Conservation (phyloP, 2,329 filamentous ascomycete genomes). For the Amauroascus niger region DNA sequence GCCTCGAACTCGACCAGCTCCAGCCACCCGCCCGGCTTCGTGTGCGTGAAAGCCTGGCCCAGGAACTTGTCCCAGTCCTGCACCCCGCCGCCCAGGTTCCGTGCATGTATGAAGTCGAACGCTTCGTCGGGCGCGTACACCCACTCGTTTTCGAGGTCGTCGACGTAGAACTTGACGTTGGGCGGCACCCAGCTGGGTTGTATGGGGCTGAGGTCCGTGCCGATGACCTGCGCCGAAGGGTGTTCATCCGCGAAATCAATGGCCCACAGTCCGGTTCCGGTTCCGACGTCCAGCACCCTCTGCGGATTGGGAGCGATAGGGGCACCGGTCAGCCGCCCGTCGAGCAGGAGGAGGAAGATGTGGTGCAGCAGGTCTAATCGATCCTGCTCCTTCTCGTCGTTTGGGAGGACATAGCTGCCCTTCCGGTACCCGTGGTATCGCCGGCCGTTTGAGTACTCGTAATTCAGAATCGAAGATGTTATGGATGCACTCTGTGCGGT, state of each 20-base stretch:
- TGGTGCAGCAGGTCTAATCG: slow-evolving; percentile 44
- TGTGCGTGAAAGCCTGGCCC: slow-evolving; percentile 20
- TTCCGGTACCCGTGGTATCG: slow-evolving; percentile 6
- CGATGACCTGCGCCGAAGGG: slow-evolving; percentile 29
- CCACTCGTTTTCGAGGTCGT: slow-evolving; percentile 55
- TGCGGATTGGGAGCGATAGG: slow-evolving; percentile 29
- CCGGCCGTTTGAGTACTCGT: neutral
- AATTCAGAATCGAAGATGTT: neutral
- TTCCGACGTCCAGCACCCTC: slow-evolving; percentile 45
- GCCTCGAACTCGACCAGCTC: slow-evolving; percentile 33
- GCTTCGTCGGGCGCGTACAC: slow-evolving; percentile 39
- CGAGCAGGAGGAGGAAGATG: slow-evolving; percentile 34
- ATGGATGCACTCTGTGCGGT: neutral
- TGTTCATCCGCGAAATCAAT: slow-evolving; percentile 39
- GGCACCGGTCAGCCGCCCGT: slow-evolving; percentile 29
- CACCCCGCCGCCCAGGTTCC: slow-evolving; percentile 44
- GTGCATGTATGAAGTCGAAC: slow-evolving; percentile 50
- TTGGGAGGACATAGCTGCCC: slow-evolving; percentile 8
- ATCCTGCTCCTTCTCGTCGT: slow-evolving; percentile 16
- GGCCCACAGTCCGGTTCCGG: slow-evolving; percentile 35
- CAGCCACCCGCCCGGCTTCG: slow-evolving; percentile 40
- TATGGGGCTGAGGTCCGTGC: slow-evolving; percentile 25
- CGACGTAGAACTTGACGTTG: slow-evolving; percentile 52
- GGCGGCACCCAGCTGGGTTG: slow-evolving; percentile 41
- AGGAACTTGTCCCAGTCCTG: slow-evolving; percentile 39